Percentiles rank a stretch among this genome's conserved stretches.
phyloP scores from a whole-genome alignment of 2,329 filamentous ascomycete genomes.

The Akanthomyces uredinophilus region DNA sequence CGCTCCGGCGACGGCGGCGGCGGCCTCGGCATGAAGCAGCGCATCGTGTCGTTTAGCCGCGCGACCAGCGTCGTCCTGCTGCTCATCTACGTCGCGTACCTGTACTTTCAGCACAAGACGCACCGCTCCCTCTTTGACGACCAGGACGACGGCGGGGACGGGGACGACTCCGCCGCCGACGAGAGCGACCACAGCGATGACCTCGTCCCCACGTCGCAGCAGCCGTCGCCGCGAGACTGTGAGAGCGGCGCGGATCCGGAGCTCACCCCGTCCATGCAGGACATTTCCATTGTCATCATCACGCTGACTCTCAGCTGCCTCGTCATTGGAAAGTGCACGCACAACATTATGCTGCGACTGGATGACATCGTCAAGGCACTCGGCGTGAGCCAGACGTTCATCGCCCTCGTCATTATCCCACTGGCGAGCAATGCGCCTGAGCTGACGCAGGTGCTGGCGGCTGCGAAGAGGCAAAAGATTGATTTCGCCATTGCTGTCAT shows the following conservation, averaged over 20 bases:
- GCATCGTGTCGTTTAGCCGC: slow-evolving; percentile 17
- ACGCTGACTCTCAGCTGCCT: slow-evolving; percentile 6
- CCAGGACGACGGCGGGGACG: neutral
- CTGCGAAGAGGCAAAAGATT: slow-evolving; percentile 16
- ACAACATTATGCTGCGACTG: slow-evolving; percentile 15
- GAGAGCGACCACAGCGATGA: slow-evolving; percentile 1
- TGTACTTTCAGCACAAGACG: slow-evolving; percentile 19
- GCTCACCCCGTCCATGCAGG: slow-evolving; percentile 12
- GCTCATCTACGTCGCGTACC: slow-evolving; percentile 15
- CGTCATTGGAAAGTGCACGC: slow-evolving; percentile 15
- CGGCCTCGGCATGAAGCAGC: slow-evolving; percentile 7
- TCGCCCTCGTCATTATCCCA: slow-evolving; percentile 17
- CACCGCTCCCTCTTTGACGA: slow-evolving; percentile 17
- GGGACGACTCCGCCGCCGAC: neutral
- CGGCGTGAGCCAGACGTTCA: slow-evolving; percentile 16
- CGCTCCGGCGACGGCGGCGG: neutral
- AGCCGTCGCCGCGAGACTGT: neutral
- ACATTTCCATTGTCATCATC: slow-evolving; percentile 1
- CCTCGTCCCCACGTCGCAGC: neutral
- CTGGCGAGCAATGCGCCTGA: slow-evolving; percentile 18
- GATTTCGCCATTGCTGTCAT: slow-evolving; percentile 18
- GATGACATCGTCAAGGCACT: slow-evolving; percentile 11
- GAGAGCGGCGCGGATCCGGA: slow-evolving; percentile 7
- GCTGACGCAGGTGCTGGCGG: slow-evolving; percentile 17
- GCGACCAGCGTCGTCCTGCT: slow-evolving; percentile 16